Evolutionary conservation across 1,284 basidiomycete genomes (phyloP).

Genomic region (Puccinia novopanici): DNA sequence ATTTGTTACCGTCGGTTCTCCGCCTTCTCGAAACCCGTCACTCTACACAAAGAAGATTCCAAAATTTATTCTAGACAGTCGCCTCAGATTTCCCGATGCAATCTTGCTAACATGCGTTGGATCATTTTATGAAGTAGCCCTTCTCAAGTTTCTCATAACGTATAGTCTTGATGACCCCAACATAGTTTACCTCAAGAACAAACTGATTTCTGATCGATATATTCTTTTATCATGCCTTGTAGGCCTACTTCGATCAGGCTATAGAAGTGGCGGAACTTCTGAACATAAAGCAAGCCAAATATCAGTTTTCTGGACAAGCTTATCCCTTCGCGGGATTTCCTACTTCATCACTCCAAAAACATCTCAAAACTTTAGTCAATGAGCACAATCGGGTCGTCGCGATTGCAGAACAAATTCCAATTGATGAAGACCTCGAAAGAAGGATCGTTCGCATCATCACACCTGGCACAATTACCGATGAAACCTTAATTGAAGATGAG

Average conservation of each 20-base stretch:
- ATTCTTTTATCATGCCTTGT: not conserved
- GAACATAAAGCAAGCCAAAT: slow-evolving; percentile 75
- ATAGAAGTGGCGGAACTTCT: slow-evolving; percentile 73
- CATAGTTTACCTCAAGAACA: not conserved
- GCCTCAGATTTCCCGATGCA: slow-evolving; percentile 78
- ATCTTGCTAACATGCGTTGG: slow-evolving; percentile 86
- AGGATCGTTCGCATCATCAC: slow-evolving; percentile 78
- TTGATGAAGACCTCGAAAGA: slow-evolving; percentile 48
- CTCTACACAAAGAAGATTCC: slow-evolving; percentile 34
- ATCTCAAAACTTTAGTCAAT: slow-evolving; percentile 81
- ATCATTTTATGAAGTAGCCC: slow-evolving; percentile 83
- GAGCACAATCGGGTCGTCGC: slow-evolving; percentile 80
- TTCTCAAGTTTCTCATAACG: not conserved
- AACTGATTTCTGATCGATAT: slow-evolving; percentile 10
- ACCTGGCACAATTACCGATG: slow-evolving; percentile 87
- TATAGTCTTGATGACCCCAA: not conserved
- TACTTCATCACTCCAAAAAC: slow-evolving; percentile 76
- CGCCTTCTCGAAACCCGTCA: slow-evolving; percentile 43
- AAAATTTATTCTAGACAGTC: slow-evolving; percentile 66
- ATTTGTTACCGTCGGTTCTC: slow-evolving; percentile 39
- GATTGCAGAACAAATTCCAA: slow-evolving; percentile 73
- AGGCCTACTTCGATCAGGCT: slow-evolving; percentile 94
- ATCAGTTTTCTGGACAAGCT: slow-evolving; percentile 66
- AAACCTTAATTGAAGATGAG: slow-evolving; percentile 70
- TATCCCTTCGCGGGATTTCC: slow-evolving; percentile 84